phyloP scores from a whole-genome alignment of 148 eudicot species.

The Cornus florida region DNA sequence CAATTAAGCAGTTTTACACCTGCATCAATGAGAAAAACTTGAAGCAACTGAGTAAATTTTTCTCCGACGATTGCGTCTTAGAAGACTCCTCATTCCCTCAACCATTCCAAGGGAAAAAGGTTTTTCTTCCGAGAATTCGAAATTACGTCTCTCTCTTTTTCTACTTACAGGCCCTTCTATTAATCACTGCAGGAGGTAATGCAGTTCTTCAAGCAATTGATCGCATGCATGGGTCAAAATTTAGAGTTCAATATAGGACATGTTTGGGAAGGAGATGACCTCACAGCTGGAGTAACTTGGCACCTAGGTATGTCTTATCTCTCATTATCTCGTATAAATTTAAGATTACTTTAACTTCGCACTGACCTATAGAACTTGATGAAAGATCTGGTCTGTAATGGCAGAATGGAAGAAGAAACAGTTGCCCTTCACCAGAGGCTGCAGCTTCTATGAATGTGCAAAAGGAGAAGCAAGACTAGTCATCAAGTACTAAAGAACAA shows the following conservation, averaged over 20 bases:
- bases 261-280: slow-evolving; percentile 57
- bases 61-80: slow-evolving; percentile 52
- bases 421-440: slow-evolving; percentile 84
- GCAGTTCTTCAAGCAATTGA: slow-evolving; percentile 45
- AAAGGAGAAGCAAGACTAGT: slow-evolving; percentile 45
- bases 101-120: slow-evolving; percentile 67
- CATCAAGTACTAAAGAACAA: slow-evolving; percentile 44
- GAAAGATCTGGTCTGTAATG: slow-evolving; percentile 9
- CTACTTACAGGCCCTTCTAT: not conserved
- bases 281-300: slow-evolving; percentile 55
- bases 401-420: slow-evolving; percentile 79
- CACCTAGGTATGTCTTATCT: slow-evolving; percentile 55
- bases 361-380: not conserved
- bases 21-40: slow-evolving; percentile 54
- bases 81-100: slow-evolving; percentile 64
- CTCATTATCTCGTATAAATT: not conserved
- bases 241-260: slow-evolving; percentile 50
- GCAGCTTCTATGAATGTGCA: slow-evolving; percentile 56
- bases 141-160: not conserved
- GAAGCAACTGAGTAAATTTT: slow-evolving; percentile 31
- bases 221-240: slow-evolving; percentile 59
- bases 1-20: slow-evolving; percentile 53
- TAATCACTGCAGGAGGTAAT: slow-evolving; percentile 52
- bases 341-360: not conserved
- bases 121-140: slow-evolving; percentile 7